Base-by-base conservation (phyloP, 1,284 basidiomycete genomes). In the Meira miltonrushii region DNA sequence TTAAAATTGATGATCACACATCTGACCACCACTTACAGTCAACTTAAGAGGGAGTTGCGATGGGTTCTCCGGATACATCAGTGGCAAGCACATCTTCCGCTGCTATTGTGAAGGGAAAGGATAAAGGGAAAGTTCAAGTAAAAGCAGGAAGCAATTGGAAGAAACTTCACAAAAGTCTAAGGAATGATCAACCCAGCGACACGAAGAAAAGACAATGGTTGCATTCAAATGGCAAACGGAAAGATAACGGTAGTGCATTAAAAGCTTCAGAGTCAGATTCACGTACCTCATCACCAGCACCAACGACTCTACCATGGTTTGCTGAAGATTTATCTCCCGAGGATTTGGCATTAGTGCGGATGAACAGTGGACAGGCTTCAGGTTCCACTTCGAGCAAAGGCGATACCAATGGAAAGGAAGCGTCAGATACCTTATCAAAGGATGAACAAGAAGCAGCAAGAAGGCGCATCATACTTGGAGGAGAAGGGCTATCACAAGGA, bases 131-230 rank as follows among this genome's bases (percentile, higher is more conserved):
- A 8, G 28, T 33, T 33, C 28, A 57, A 3, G 54, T 60, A 39
- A 64, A 64, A 11, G 62, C 70, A 43, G 71, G 74, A 0, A 72
- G 72, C 57, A 75, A 76, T 57, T 76, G 74, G 74, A 69, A 68
- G 40, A 63, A 69, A 13, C 63, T 75, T 2, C 66, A 68, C 23
- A 67, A 66, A 59, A 58, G 64, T 17, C 17, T 21, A 48, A 23
- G 7, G 23, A 23, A 13, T 21, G 46, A 48, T 2, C 46, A 25
- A 19, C 23, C 21, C 17, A 48, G 46, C 17, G 17, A 23, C n/a
- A 17, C 4, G 12, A 25, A 48, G 12, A 23, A 17, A 48, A n/a
- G 12, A 21, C 46, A 48, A 21, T 23, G n/a, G n/a, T n/a, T n/a
- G n/a, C n/a, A n/a, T 17, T 48, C 46, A 48, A 15, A 13, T 21